Evolutionary conservation across 2,329 filamentous ascomycete genomes (phyloP), one percentile per base, ranked within the genome.

Genomic region (Aspergillus bombycis): DNA sequence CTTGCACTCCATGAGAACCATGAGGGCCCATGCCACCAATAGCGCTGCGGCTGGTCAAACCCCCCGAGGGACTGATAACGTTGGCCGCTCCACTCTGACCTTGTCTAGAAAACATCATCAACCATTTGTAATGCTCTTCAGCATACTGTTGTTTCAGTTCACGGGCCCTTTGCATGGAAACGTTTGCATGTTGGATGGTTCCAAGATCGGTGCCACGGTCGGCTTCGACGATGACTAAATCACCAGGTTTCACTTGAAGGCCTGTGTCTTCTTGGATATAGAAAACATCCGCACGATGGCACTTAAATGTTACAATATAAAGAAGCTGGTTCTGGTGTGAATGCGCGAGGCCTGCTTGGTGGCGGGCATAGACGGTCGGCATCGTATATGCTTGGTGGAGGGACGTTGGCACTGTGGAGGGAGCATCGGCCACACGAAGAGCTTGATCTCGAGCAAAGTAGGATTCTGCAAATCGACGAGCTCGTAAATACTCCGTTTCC

Each of bases 201-300:
- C 95, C 96, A 41, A 99, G 86, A 75, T 99, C 96, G 26, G 93
- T 96, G 53, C 95, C 95, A 67, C 95, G 92, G 77, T 99, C 96
- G 28, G 95, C 95, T 79, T 99, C 95, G 21, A 97, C 94, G 69
- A 99, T 98, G 65, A 99, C 96, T 58, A 98, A 84, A 75, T 99
- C 95, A 36, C 95, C 95, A 21, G 90, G 89, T 72, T 94, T 95
- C 60, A 98, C 91, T 23, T 91, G 91, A 36, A 99, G 84, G 3
- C 95, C 95, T 7, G 94, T 98, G 65, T 94, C 94, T 76, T 97
- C 94, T 77, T 97, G 94, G 38, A 97, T 93, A 78, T 97, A 98
- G 77, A 97, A 99, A 11, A 98, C 92, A 74, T 98, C 95, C 43
- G 94, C 94, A 65, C 95, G 88, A 41, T 92, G 93, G 76, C 94